Evolutionary conservation across 1,284 basidiomycete genomes (phyloP), one percentile per base, ranked within the genome.

Genomic region (Marasmius oreades): DNA sequence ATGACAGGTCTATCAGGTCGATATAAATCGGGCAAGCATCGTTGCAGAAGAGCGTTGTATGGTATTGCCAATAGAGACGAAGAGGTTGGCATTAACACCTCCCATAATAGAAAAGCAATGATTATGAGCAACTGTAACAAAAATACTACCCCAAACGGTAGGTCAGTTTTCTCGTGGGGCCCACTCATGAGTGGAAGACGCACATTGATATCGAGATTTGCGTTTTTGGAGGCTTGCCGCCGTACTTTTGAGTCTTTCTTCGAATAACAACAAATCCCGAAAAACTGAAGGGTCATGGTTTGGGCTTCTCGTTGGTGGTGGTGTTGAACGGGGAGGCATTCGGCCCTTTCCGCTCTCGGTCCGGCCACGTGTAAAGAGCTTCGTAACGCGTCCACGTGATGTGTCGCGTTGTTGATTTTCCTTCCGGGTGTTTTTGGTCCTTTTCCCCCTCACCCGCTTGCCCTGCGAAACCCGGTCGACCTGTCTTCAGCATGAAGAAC

Each of bases 191-290:
- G 11, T 36, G 45, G 20, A 48, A 48, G 34, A 84, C 86, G 66
- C 72, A 95, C 95, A 74, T 73, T 94, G 90, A 74, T 98, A 98
- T 64, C 91, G 83, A 50, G 86, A 79, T 70, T 95, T 92, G 59
- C 95, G 80, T 46, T 84, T 79, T 66, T 91, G 86, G 18, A 98
- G 76, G 59, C 82, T 84, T 10, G 88, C 83, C 3, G 93, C 93
- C 69, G 93, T 98, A 52, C 90, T 91, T 74, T 98, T 98, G 55
- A 99, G 83, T 16, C 97, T 81, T 72, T 99, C 95, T 73, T 99
- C 96, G 62, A 99, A 98, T 52, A 95, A 77, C 37, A 98, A 81
- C 26, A 99, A 77, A 70, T 99, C 96, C 47, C 91, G 81, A 69
- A 92, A 94, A 0, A 93, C 95, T 16, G 85, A 77, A 50, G 78